A percentile compares a stretch with the other conserved stretches of the same genome.
Evolutionary conservation across 495 filamentous ascomycete genomes (phyloP).

Genomic region (Hypoxylon crocopeplum): DNA sequence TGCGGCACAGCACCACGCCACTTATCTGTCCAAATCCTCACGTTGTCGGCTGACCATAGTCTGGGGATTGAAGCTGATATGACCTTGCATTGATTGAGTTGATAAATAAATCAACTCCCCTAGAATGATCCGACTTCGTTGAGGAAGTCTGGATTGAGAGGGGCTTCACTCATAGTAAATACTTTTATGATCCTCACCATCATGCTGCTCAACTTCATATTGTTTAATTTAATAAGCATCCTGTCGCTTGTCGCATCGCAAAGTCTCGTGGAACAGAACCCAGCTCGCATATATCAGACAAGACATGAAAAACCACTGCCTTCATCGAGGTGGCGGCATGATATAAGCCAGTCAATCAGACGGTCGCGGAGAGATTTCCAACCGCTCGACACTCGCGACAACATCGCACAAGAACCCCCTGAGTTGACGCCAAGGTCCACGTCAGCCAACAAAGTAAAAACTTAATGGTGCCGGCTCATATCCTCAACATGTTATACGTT

Average conservation of each 20-base stretch:
- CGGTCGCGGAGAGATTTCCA: no score
- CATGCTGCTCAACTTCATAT: neutral
- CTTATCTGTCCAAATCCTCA: neutral
- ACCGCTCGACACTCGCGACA: no score
- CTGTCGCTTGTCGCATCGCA: neutral
- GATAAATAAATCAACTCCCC: no score
- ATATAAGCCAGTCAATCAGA: no score
- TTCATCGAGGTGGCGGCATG: no score
- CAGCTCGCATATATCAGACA: neutral
- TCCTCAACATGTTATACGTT: neutral
- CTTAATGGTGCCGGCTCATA: neutral
- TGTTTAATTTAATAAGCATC: neutral
- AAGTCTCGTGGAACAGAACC: no score
- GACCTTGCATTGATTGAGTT: no score
- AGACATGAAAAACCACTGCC: no score
- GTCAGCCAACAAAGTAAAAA: neutral
- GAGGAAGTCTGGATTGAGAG: neutral
- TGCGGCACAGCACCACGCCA: conserved; percentile 2
- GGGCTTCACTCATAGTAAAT: neutral
- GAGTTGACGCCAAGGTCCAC: neutral
- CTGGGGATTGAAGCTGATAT: no score
- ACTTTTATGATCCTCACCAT: neutral
- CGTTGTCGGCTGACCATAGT: neutral
- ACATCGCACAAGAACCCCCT: no score
- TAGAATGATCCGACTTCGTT: no score